These are phyloP conservation scores for Fusarium sp. DNA, from an alignment of 2,329 filamentous ascomycete species.

Conservation along the genomic window DNA sequence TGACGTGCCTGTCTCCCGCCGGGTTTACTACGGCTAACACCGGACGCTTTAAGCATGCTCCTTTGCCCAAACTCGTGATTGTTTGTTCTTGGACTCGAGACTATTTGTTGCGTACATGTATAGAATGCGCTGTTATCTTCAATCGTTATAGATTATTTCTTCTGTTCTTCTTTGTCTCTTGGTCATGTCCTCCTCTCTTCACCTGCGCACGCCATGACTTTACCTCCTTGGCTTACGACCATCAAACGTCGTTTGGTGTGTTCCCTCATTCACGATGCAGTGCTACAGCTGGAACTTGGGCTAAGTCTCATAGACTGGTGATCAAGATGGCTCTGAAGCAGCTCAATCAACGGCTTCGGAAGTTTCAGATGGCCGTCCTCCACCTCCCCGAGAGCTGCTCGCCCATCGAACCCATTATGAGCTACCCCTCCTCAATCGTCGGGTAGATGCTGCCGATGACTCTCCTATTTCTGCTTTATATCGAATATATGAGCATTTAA, in stretches of 20 bases:
- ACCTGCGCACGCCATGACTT: neutral
- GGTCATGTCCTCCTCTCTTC: neutral
- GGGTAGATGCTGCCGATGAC: slow-evolving; percentile 9
- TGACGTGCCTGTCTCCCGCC: slow-evolving; percentile 23
- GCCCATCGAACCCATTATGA: slow-evolving; percentile 24
- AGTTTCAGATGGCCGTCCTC: slow-evolving; percentile 6
- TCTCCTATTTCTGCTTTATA: slow-evolving; percentile 26
- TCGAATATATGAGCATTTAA: slow-evolving; percentile 32
- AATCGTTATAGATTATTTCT: neutral
- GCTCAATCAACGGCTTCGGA: neutral
- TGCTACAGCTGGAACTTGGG: neutral
- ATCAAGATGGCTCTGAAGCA: neutral
- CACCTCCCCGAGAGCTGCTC: slow-evolving; percentile 15
- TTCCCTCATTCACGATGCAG: neutral
- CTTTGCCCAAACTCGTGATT: neutral
- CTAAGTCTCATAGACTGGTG: slow-evolving; percentile 8
- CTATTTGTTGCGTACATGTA: neutral
- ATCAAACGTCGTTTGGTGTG: slow-evolving; percentile 10
- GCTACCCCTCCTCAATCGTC: slow-evolving; percentile 24
- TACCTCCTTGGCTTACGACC: slow-evolving; percentile 10
- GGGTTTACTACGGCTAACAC: slow-evolving; percentile 44
- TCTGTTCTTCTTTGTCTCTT: neutral
- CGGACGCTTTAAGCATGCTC: neutral
- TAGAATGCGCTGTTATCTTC: neutral
- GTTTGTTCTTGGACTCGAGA: neutral